These are phyloP conservation scores for Acanthamoeba rhysodes DNA, from an alignment of 208 protist genomes.

Conservation along the genomic window DNA sequence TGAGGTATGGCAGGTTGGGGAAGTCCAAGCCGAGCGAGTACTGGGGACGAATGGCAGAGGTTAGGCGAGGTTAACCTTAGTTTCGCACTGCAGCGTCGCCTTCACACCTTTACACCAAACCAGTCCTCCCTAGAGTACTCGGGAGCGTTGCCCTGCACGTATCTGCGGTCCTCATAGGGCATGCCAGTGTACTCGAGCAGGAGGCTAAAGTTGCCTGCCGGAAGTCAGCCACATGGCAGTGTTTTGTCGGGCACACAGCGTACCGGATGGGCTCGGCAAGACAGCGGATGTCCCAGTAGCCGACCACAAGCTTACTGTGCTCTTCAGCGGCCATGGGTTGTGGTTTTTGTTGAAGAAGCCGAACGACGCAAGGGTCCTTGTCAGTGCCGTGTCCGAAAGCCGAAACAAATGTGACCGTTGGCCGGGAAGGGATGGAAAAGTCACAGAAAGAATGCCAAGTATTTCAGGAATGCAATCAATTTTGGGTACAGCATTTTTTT, in stretches of 20 bases:
- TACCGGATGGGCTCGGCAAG: conserved; percentile 12
- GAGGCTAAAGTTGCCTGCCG: not conserved
- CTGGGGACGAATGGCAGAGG: not conserved
- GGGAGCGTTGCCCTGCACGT: conserved; percentile 46
- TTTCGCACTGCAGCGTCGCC: too few relatives aligned
- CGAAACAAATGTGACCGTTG: too few relatives aligned
- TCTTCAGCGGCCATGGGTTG: not conserved
- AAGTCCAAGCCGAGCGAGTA: conserved; percentile 35
- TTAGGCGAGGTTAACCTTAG: not conserved
- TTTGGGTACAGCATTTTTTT: too few relatives aligned
- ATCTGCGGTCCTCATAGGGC: conserved; percentile 46
- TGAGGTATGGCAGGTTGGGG: conserved; percentile 67
- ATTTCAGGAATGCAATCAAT: too few relatives aligned
- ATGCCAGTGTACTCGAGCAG: conserved; percentile 53
- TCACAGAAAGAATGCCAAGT: too few relatives aligned
- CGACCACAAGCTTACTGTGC: not conserved
- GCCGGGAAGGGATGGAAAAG: too few relatives aligned
- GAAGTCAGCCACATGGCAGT: too few relatives aligned
- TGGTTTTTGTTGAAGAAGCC: not conserved
- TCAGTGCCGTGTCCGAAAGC: too few relatives aligned
- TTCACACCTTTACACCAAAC: too few relatives aligned
- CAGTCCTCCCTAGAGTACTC: not conserved
- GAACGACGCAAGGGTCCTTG: too few relatives aligned
- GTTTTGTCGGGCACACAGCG: not conserved
- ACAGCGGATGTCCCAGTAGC: conserved; percentile 34